Evolutionary conservation across 345 rosid species (phyloP).

Genomic region (Atalantia buxifolia): DNA sequence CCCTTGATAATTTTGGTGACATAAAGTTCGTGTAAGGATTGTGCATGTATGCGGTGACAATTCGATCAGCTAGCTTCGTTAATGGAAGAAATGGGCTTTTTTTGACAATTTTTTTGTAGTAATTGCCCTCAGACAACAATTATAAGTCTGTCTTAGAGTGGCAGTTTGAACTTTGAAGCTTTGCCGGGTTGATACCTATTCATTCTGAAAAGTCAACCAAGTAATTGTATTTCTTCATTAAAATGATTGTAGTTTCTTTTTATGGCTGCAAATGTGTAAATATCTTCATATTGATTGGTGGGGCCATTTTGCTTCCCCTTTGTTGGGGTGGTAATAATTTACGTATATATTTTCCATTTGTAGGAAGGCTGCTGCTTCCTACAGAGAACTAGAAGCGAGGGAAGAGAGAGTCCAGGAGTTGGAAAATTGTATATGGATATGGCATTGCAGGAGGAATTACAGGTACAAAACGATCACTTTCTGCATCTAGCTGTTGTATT

Average conservation of each 20-base stretch:
- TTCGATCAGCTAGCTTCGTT: neutral
- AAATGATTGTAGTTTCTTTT: neutral
- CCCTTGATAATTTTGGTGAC: neutral
- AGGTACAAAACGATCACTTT: slow-evolving; percentile 34
- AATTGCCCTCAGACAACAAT: neutral
- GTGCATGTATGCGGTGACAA: neutral
- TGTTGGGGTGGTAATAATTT: neutral
- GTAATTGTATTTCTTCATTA: neutral
- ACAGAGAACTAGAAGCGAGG: slow-evolving; percentile 76
- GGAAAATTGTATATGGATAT: slow-evolving; percentile 64
- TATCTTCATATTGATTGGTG: neutral
- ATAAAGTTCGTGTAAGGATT: neutral
- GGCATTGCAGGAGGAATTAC: slow-evolving; percentile 74
- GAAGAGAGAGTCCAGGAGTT: slow-evolving; percentile 53
- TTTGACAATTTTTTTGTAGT: neutral
- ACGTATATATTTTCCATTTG: slow-evolving; percentile 3
- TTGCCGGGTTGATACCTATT: neutral
- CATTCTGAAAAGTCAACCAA: neutral
- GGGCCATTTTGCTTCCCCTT: too few relatives aligned
- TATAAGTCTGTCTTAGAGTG: neutral
- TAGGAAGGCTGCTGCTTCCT: slow-evolving; percentile 60
- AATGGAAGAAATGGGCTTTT: neutral
- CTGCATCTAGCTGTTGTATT: too few relatives aligned
- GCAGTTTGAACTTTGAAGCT: neutral
- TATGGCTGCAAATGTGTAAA: neutral